phyloP scores from a whole-genome alignment of 1,284 basidiomycete species.

The Trichosporon ovoides region DNA sequence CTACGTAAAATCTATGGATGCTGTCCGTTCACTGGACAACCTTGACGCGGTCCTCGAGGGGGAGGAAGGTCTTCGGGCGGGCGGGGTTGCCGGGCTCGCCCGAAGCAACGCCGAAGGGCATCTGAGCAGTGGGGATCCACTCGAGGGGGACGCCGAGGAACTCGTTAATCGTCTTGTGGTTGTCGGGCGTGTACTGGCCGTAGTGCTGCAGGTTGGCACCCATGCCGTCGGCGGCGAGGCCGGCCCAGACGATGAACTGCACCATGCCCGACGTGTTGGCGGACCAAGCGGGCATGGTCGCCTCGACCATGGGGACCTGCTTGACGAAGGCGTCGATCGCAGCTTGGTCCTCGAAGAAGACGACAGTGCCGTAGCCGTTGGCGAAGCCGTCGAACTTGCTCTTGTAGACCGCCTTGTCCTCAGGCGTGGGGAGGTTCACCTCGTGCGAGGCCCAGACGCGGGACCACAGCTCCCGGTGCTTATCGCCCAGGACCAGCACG shows the following conservation, averaged over 20 bases:
- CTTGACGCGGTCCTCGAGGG: conserved; percentile 16
- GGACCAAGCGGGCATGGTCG: conserved; percentile 11
- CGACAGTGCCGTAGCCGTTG: conserved; percentile 50
- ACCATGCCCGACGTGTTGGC: conserved; percentile 30
- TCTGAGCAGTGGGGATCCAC: conserved; percentile 43
- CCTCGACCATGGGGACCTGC: conserved; percentile 42
- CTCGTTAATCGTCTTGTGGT: conserved; percentile 30
- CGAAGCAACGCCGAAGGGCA: conserved; percentile 45
- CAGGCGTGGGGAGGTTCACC: conserved; percentile 4
- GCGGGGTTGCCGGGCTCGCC: conserved; percentile 11
- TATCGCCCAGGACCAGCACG: conserved; percentile 49
- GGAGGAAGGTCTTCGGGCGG: conserved; percentile 31
- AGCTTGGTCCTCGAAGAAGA: conserved; percentile 52
- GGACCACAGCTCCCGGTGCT: conserved; percentile 51
- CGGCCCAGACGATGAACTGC: conserved; percentile 47
- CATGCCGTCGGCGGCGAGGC: conserved; percentile 44
- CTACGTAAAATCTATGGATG: background rate
- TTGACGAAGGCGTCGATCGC: conserved; percentile 46
- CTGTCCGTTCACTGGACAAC: conserved; percentile 1
- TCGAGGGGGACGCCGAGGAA: conserved; percentile 36
- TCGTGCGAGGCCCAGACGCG: conserved; percentile 30
- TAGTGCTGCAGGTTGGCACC: conserved; percentile 46
- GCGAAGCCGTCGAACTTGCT: conserved; percentile 33
- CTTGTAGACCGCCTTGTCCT: conserved; percentile 11
- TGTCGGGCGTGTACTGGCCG: conserved; percentile 18